Conservation (phyloP, 805 yeast genomes). For the Vanderwaltozyma tropicalis region DNA sequence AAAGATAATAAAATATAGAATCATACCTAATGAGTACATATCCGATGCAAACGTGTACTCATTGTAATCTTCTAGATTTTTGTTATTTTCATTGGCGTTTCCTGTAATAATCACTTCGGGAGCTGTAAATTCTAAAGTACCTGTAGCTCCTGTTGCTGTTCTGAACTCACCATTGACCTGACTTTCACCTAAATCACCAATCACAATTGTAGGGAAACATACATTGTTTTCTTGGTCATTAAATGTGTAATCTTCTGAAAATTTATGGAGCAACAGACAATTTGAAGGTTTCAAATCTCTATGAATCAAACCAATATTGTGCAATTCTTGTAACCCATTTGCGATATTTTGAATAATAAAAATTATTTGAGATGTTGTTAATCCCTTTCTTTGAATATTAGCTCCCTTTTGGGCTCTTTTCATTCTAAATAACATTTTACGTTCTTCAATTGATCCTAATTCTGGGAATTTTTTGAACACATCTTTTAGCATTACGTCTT, state of each 20-base stretch:
- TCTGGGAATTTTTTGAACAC: constrained; percentile 28
- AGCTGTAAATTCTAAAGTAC: constrained; percentile 80
- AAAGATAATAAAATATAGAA: constrained; percentile 64
- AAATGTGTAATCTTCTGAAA: constrained; percentile 13
- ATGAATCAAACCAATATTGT: constrained; percentile 67
- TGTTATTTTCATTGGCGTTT: constrained; percentile 3
- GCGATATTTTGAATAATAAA: constrained; percentile 58
- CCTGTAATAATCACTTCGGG: constrained; percentile 55
- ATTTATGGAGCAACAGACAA: constrained; percentile 43
- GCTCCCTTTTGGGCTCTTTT: constrained; percentile 6
- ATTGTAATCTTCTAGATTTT: constrained; percentile 26
- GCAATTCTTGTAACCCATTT: constrained; percentile 62
- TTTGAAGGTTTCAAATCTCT: constrained; percentile 86
- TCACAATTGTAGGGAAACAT: constrained; percentile 56
- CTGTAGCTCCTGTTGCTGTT: constrained; percentile 72
- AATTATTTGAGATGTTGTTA: constrained; percentile 53
- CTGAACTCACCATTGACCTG: constrained; percentile 58
- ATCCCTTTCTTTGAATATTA: constrained; percentile 9
- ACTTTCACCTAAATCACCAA: constrained; percentile 87
- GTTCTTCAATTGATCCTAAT: constrained; percentile 26
- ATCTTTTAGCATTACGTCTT: constrained; percentile 42
- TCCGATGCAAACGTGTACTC: constrained; percentile 69
- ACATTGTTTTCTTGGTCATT: constrained; percentile 6
- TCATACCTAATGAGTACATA: constrained; percentile 74
- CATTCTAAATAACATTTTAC: constrained; percentile 27